Conservation (phyloP, 768 basidiomycete genomes). For the Boletellus ananiceps region DNA sequence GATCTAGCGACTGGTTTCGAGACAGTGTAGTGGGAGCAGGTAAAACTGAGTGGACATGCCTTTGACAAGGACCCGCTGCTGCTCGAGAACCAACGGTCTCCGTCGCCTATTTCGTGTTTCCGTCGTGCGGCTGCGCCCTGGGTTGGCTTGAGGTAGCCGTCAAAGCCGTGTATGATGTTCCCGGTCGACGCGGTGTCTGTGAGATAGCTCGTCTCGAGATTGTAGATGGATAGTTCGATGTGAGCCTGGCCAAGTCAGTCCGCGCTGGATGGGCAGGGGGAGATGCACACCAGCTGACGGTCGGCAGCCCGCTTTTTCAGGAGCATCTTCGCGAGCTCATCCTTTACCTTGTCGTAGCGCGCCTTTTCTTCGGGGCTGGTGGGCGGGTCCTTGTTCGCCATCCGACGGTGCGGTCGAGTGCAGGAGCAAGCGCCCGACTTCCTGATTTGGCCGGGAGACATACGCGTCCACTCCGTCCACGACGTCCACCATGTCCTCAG, state of each 20-base stretch:
- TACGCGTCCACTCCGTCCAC: conserved; percentile 25
- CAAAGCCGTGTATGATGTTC: conserved; percentile 85
- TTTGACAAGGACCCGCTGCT: conserved; percentile 76
- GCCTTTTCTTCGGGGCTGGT: conserved; percentile 63
- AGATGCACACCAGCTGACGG: conserved; percentile 62
- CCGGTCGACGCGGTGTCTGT: conserved; percentile 79
- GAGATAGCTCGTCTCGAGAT: conserved; percentile 69
- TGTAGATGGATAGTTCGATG: conserved; percentile 75
- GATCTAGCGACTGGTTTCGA: conserved; percentile 64
- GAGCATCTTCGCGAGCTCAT: conserved; percentile 69
- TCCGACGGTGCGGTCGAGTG: conserved; percentile 5
- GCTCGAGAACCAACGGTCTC: conserved; percentile 76
- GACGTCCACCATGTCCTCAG: conserved; percentile 47
- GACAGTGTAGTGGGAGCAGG: conserved; percentile 5
- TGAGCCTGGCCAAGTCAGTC: conserved; percentile 47
- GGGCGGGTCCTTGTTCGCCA: conserved; percentile 37
- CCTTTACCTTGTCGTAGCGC: conserved; percentile 67
- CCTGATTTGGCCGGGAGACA: conserved; percentile 21
- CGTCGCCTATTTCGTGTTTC: conserved; percentile 71
- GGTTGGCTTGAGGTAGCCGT: conserved; percentile 77
- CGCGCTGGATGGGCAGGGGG: not conserved
- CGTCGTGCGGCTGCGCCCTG: conserved; percentile 48
- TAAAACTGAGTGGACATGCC: conserved; percentile 35
- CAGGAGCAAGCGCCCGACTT: conserved; percentile 10
- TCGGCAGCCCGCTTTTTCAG: conserved; percentile 72